These are phyloP conservation scores for Leonotis leonurus DNA, from an alignment of 257 asterid species.

Conservation along the genomic window DNA sequence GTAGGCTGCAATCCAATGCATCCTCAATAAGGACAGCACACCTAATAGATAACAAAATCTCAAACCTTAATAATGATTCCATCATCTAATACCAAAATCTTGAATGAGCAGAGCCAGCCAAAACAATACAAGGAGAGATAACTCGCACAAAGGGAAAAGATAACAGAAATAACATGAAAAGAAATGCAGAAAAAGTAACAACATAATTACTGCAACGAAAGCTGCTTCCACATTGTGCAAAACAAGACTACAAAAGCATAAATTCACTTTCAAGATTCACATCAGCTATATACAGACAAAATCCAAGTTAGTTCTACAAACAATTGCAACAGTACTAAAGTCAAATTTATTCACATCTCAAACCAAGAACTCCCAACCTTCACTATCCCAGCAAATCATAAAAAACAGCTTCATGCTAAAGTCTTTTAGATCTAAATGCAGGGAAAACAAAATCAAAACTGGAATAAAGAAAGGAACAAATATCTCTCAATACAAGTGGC, in stretches of 20 bases:
- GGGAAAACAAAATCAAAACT: neutral
- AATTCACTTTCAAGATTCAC: conserved; percentile 3
- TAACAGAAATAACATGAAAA: neutral
- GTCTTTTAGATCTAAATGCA: conserved; percentile 39
- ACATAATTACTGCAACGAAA: neutral
- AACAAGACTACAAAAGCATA: conserved; percentile 10
- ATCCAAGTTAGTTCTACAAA: neutral
- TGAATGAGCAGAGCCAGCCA: neutral
- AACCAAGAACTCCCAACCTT: conserved; percentile 1
- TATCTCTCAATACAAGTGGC: neutral
- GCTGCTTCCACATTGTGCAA: conserved; percentile 1
- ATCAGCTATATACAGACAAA: conserved; percentile 9
- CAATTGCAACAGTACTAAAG: neutral
- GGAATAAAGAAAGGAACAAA: neutral
- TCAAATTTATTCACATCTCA: conserved; percentile 12
- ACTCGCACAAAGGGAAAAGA: neutral
- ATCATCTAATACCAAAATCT: conserved; percentile 8
- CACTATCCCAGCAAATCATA: conserved; percentile 12
- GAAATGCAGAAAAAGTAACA: neutral
- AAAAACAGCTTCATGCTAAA: conserved; percentile 15
- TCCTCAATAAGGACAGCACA: conserved; percentile 24
- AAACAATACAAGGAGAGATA: neutral
- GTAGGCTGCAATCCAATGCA: conserved; percentile 23
- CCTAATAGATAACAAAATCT: conserved; percentile 24
- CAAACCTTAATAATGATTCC: neutral